A percentile compares a stretch with the other conserved stretches of the same genome.
phyloP scores from a whole-genome alignment of 2,329 filamentous ascomycete genomes.

The Leptographium flavum region DNA sequence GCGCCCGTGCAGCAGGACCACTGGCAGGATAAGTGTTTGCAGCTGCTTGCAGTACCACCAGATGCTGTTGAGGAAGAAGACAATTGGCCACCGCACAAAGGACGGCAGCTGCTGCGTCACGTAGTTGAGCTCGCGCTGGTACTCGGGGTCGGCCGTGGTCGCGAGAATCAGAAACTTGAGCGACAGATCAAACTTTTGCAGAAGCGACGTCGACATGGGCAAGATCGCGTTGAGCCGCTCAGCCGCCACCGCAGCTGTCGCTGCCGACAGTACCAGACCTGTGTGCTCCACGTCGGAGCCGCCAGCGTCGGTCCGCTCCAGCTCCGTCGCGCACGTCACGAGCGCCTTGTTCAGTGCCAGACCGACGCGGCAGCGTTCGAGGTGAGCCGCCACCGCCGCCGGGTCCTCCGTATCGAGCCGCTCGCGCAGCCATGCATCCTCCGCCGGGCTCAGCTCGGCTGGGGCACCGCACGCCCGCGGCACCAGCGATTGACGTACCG shows the following conservation, averaged over 20 bases:
- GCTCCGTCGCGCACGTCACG: not conserved
- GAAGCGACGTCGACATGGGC: not conserved
- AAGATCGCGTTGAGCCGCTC: not conserved
- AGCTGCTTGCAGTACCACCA: constrained; percentile 9
- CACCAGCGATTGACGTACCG: constrained; percentile 1
- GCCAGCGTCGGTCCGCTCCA: not conserved
- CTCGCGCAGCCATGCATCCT: constrained; percentile 1
- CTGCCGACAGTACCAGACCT: not conserved
- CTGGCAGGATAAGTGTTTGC: constrained; percentile 6
- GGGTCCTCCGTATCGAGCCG: not conserved
- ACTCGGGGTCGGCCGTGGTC: constrained; percentile 28
- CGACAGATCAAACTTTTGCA: constrained; percentile 1
- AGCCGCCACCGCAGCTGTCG: not conserved
- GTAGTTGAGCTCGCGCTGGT: constrained; percentile 26
- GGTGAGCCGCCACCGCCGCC: constrained; percentile 1
- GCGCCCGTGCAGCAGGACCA: constrained; percentile 19
- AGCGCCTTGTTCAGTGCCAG: constrained; percentile 1
- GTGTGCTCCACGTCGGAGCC: not conserved
- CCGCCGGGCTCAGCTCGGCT: not conserved
- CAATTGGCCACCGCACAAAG: constrained; percentile 16
- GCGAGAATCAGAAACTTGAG: constrained; percentile 27
- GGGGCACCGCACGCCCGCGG: not conserved
- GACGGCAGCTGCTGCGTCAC: constrained; percentile 6
- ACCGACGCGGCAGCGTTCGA: constrained; percentile 7
- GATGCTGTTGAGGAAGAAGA: constrained; percentile 18